A percentile compares a stretch with the other conserved stretches of the same genome.
Conservation (phyloP, 2,329 filamentous ascomycete species). For the Pyrenochaeta sp. region DNA sequence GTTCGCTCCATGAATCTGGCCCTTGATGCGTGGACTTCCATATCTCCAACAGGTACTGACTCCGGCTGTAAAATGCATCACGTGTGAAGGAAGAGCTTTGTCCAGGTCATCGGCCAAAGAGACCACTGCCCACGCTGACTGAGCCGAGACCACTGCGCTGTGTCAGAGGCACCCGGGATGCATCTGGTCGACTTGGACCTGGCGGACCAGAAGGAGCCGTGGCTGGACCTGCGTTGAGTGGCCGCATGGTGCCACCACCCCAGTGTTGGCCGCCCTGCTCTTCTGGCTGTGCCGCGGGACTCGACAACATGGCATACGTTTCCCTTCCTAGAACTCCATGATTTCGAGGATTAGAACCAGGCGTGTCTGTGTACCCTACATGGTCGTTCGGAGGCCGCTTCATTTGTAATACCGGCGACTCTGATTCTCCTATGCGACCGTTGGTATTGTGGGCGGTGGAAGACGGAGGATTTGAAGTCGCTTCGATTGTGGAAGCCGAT, state of each 20-base stretch:
- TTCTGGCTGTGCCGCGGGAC: slow-evolving; percentile 38
- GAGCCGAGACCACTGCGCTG: slow-evolving; percentile 42
- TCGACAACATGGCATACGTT: slow-evolving; percentile 41
- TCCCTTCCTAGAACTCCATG: slow-evolving; percentile 35
- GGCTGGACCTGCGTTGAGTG: slow-evolving; percentile 23
- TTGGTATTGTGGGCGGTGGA: slow-evolving; percentile 38
- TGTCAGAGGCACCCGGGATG: slow-evolving; percentile 30
- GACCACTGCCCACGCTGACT: slow-evolving; percentile 42
- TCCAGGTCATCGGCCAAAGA: slow-evolving; percentile 41
- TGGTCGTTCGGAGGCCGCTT: slow-evolving; percentile 46
- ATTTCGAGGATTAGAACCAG: slow-evolving; percentile 37
- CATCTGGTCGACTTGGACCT: slow-evolving; percentile 34
- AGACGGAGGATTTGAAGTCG: slow-evolving; percentile 50
- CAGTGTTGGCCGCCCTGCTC: slow-evolving; percentile 38
- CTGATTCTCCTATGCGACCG: slow-evolving; percentile 41
- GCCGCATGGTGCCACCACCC: slow-evolving; percentile 26
- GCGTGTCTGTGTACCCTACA: slow-evolving; percentile 33
- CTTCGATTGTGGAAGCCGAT: slow-evolving; percentile 51
- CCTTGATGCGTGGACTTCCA: neutral
- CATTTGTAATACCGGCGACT: slow-evolving; percentile 50
- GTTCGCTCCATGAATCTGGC: neutral
- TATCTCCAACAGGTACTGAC: slow-evolving; percentile 5
- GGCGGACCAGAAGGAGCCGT: slow-evolving; percentile 23
- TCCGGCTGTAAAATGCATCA: neutral
- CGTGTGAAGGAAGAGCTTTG: neutral